Conservation (phyloP, 179 eudicot genomes). For the Sideroxylon spinosum region DNA sequence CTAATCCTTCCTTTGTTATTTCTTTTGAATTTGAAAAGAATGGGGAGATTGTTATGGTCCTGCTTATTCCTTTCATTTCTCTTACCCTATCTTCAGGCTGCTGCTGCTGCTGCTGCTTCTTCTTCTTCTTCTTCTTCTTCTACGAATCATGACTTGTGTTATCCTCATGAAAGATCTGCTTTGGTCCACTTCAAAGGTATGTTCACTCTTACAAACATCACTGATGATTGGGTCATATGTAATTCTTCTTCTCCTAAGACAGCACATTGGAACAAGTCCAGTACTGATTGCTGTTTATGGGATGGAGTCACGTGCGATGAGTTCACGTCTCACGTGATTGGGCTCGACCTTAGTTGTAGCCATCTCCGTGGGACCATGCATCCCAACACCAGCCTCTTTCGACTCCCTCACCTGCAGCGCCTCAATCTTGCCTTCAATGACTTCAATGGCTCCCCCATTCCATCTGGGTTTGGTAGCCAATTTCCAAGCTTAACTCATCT, state of each 20-base stretch:
- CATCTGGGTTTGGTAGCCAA: constrained; percentile 16
- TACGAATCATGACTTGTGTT: background rate
- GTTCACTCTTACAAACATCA: too few relatives aligned
- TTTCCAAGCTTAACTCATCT: constrained; percentile 23
- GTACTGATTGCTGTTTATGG: constrained; percentile 30
- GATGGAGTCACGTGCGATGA: constrained; percentile 28
- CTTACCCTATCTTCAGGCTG: background rate
- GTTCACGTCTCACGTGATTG: constrained; percentile 13
- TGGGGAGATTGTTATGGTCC: too few relatives aligned
- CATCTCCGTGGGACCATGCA: constrained; percentile 17
- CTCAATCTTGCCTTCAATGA: constrained; percentile 29
- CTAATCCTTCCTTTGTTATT: too few relatives aligned
- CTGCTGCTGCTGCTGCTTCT: background rate
- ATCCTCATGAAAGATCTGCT: background rate
- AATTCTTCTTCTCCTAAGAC: background rate
- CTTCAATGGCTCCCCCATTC: constrained; percentile 20
- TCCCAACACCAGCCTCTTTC: constrained; percentile 24
- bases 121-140: background rate
- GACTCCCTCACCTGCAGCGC: constrained; percentile 19
- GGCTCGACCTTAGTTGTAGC: constrained; percentile 22
- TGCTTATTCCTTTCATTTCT: too few relatives aligned
- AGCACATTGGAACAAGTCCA: constrained; percentile 16
- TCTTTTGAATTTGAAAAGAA: too few relatives aligned
- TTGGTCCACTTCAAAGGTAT: too few relatives aligned
- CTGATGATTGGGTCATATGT: background rate